These are phyloP conservation scores for Remersonia thermophila DNA, from an alignment of 2,329 filamentous ascomycete species.

Conservation along the genomic window DNA sequence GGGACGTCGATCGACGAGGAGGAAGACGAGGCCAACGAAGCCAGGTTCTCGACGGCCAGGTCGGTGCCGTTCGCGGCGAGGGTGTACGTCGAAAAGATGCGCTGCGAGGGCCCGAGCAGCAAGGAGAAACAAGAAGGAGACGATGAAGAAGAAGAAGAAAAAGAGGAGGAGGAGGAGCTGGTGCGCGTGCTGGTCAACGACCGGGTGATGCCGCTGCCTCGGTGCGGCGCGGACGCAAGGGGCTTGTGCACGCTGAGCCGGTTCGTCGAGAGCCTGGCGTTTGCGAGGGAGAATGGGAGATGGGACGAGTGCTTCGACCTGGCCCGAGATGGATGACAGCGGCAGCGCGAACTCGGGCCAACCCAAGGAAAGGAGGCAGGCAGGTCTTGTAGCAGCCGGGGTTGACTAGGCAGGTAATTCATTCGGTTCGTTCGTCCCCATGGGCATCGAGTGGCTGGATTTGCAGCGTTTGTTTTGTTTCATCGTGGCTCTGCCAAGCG, in stretches of 20 bases:
- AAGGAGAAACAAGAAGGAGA: too few relatives aligned
- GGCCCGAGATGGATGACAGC: background rate
- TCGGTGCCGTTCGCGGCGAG: constrained; percentile 70
- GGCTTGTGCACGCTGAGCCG: constrained; percentile 58
- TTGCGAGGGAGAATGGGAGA: constrained; percentile 57
- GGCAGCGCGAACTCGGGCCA: too few relatives aligned
- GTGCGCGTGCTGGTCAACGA: constrained; percentile 78
- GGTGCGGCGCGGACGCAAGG: constrained; percentile 55
- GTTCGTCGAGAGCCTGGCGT: constrained; percentile 65
- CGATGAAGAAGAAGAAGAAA: constrained; percentile 12
- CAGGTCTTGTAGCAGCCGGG: too few relatives aligned
- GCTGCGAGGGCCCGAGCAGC: constrained; percentile 41
- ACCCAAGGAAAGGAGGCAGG: too few relatives aligned
- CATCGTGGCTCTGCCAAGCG: too few relatives aligned
- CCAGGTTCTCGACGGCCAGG: constrained; percentile 57
- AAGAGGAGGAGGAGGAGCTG: constrained; percentile 44
- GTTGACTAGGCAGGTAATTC: too few relatives aligned
- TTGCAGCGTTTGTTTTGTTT: too few relatives aligned
- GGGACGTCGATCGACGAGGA: constrained; percentile 35
- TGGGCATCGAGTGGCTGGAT: too few relatives aligned
- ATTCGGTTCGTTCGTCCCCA: too few relatives aligned
- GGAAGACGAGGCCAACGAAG: constrained; percentile 39
- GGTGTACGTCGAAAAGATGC: constrained; percentile 81
- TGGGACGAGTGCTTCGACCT: constrained; percentile 53
- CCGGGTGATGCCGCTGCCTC: constrained; percentile 58